Evolutionary conservation across 192 early-diverging fungal genomes (phyloP).

Genomic region (Paraglomus brasilianum): DNA sequence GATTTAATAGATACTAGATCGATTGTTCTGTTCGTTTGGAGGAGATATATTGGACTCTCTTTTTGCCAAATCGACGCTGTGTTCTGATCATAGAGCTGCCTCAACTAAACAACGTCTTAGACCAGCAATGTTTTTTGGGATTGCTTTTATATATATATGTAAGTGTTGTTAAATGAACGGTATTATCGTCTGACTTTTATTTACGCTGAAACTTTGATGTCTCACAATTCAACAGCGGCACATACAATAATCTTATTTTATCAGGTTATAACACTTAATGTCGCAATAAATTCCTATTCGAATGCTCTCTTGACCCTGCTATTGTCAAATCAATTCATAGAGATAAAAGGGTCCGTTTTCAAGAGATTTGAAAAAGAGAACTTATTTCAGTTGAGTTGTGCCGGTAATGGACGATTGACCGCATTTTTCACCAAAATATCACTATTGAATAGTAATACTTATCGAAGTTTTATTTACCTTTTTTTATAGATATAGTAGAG

Average conservation of each 20-base stretch:
- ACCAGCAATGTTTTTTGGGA: conserved; percentile 60
- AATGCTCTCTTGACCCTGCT: conserved; percentile 92
- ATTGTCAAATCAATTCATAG: conserved; percentile 96
- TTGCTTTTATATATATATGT: conserved; percentile 85
- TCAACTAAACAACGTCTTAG: conserved; percentile 45
- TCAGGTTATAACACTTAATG: conserved; percentile 94
- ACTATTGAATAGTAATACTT: neutral
- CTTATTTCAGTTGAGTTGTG: conserved; percentile 92
- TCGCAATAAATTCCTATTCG: conserved; percentile 94
- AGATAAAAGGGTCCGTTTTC: conserved; percentile 96
- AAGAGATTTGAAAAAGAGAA: conserved; percentile 97
- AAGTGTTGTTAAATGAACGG: conserved; percentile 13
- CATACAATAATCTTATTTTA: conserved; percentile 93
- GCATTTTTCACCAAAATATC: neutral
- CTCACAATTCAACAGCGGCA: conserved; percentile 45
- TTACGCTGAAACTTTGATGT: neutral
- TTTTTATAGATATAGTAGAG: conserved; percentile 83
- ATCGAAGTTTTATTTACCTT: neutral
- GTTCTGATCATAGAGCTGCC: conserved; percentile 32
- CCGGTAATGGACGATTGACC: conserved; percentile 59
- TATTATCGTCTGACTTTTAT: neutral
- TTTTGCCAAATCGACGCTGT: conserved; percentile 75
- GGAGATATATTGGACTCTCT: conserved; percentile 94
- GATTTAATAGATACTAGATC: conserved; percentile 74
- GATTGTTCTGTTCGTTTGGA: conserved; percentile 89